A percentile compares a stretch with the other conserved stretches of the same genome.
Evolutionary conservation across 2,329 filamentous ascomycete species (phyloP).

Genomic region (Cladosporium sp.): DNA sequence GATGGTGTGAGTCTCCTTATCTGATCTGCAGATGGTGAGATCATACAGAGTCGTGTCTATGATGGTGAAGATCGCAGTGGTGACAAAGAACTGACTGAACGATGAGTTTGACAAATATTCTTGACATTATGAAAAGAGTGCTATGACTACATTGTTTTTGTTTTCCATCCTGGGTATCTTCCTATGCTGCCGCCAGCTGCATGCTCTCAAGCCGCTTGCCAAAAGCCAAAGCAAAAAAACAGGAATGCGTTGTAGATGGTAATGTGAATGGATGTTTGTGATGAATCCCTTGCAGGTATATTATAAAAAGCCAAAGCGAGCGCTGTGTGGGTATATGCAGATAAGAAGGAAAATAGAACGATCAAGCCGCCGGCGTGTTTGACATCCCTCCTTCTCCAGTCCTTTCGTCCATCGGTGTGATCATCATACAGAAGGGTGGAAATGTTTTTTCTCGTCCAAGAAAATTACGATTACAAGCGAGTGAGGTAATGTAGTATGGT

Average conservation of each 20-base stretch:
- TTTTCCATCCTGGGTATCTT: constrained; percentile 9
- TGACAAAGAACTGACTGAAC: neutral
- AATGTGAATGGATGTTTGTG: neutral
- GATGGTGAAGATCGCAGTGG: neutral
- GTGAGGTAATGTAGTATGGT: constrained; percentile 5
- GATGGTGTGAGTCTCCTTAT: neutral
- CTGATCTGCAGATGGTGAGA: neutral
- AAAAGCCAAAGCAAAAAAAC: neutral
- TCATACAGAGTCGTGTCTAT: neutral
- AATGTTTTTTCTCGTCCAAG: neutral
- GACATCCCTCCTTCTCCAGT: neutral
- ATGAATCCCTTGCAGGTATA: neutral
- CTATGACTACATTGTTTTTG: neutral
- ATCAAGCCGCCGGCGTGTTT: constrained; percentile 1
- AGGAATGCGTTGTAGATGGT: neutral
- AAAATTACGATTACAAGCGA: constrained; percentile 15
- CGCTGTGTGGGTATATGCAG: constrained; percentile 18
- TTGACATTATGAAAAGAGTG: neutral
- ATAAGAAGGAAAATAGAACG: constrained; percentile 11
- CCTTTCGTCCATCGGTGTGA: neutral
- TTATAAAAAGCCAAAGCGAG: constrained; percentile 6
- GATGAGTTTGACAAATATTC: neutral
- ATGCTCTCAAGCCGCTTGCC: neutral
- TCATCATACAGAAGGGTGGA: constrained; percentile 13
- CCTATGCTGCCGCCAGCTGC: constrained; percentile 6